Percentiles rank a stretch among this genome's conserved stretches.
Evolutionary conservation across 345 rosid genomes (phyloP).

Genomic region (Isatis tinctoria): DNA sequence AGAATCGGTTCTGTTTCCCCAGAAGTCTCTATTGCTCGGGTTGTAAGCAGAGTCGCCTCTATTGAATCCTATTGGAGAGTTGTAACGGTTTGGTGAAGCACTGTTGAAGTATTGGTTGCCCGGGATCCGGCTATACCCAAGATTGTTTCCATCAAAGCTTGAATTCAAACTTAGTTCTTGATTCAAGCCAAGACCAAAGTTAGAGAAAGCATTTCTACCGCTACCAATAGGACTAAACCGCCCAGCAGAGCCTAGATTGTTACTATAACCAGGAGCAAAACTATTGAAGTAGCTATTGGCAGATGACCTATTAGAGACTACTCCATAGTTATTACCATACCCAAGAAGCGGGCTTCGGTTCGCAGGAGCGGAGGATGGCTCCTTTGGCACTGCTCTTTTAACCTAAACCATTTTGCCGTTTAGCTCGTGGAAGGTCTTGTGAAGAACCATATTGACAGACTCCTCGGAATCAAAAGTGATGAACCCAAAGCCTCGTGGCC

Average conservation of each 20-base stretch:
- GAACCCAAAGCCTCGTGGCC: constrained; percentile 99
- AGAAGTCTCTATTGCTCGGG: constrained; percentile 55
- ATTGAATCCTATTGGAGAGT: constrained; percentile 63
- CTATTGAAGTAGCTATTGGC: constrained; percentile 62
- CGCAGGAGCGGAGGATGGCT: constrained; percentile 56
- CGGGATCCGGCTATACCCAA: constrained; percentile 60
- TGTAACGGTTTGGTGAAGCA: constrained; percentile 59
- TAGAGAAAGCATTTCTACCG: constrained; percentile 56
- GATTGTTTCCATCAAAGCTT: constrained; percentile 50
- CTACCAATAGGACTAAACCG: constrained; percentile 73
- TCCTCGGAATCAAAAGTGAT: constrained; percentile 92
- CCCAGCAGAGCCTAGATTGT: constrained; percentile 60
- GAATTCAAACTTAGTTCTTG: constrained; percentile 64
- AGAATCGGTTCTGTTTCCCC: constrained; percentile 72
- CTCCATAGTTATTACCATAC: constrained; percentile 52
- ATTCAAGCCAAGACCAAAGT: constrained; percentile 67
- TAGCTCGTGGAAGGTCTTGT: constrained; percentile 87
- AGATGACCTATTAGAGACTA: constrained; percentile 39
- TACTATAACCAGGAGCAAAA: constrained; percentile 65
- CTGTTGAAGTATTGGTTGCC: constrained; percentile 49
- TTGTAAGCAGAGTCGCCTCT: constrained; percentile 60
- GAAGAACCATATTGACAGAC: constrained; percentile 83
- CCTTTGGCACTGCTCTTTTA: constrained; percentile 96
- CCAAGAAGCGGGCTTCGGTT: constrained; percentile 67
- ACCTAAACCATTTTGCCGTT: constrained; percentile 99